Base-by-base conservation (phyloP, 441 rosid species). In the Metrosideros polymorpha region DNA sequence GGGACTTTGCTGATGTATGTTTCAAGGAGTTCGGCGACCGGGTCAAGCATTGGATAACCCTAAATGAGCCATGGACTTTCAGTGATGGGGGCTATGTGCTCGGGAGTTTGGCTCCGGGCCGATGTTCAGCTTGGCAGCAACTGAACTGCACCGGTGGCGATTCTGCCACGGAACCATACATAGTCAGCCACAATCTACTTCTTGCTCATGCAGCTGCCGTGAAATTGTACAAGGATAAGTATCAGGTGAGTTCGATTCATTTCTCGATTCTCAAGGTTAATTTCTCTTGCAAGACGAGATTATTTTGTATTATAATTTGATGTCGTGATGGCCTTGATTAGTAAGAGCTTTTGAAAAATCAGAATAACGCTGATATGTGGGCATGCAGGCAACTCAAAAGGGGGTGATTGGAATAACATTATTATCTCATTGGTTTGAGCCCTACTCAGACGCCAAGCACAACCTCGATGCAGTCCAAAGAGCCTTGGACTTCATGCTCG, bases 341-440 rank as follows among this genome's bases (percentile, higher is more conserved):
- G 45, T 43, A 43, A 43, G 45, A 51, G 54, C 19, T 51, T 18
- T 18, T 2, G 22, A 17, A 51, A 51, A 17, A 51, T 51, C 22
- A 53, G 57, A 55, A 9, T 63, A 19, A 32, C 5, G 76, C 1
- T 18, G 2, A 32, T 9, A 63, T 63, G 77, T 45, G 22, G 2
- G 14, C 77, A 19, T 82, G 52, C 47, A 87, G 88, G 85, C 77
- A 24, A 43, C 57, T 19, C 88, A 87, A 77, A 93, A 92, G 56
- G 98, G 96, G 2, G 71, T 85, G 39, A 92, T 95, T 45, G 97
- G 98, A 56, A 91, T 94, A 71, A 90, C 95, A 25, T 66, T 93
- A 47, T 56, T 83, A 6, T 53, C 93, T 15, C 42, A 82, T 9
- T 94, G 98, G 98, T 88, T 88, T 15, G 90, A 90, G 79, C 97